These are phyloP conservation scores for Phyllosticta paracitricarpa DNA, from an alignment of 2,329 filamentous ascomycete genomes.

Conservation along the genomic window DNA sequence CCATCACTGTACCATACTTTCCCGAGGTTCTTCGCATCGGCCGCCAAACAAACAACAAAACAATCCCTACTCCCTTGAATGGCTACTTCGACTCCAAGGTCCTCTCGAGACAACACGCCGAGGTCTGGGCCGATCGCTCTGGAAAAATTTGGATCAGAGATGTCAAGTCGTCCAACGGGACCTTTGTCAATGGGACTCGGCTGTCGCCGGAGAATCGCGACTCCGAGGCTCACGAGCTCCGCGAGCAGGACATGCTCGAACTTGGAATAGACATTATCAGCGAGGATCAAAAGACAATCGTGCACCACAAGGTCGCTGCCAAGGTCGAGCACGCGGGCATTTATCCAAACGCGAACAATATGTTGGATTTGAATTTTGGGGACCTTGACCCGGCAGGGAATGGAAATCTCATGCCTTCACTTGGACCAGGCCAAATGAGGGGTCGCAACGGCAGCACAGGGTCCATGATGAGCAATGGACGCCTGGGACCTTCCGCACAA, in stretches of 20 bases:
- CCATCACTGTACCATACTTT: conserved; percentile 82
- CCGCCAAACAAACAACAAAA: conserved; percentile 94
- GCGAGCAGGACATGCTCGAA: conserved; percentile 84
- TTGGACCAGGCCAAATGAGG: conserved; percentile 52
- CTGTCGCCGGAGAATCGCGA: conserved; percentile 91
- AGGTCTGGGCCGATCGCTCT: conserved; percentile 77
- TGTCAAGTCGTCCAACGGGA: conserved; percentile 97
- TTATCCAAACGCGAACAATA: conserved; percentile 61
- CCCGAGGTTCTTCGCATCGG: conserved; percentile 95
- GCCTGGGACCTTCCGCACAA: conserved; percentile 46
- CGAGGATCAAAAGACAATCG: conserved; percentile 96
- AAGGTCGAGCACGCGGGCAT: conserved; percentile 94
- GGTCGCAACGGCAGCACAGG: conserved; percentile 48
- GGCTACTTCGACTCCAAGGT: conserved; percentile 99
- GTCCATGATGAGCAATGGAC: conserved; percentile 52
- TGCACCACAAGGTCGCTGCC: conserved; percentile 95
- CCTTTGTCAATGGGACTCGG: conserved; percentile 88
- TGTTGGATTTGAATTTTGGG: conserved; percentile 82
- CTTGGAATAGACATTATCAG: conserved; percentile 97
- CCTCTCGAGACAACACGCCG: conserved; percentile 87
- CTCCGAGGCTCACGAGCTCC: conserved; percentile 87
- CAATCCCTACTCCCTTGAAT: conserved; percentile 79
- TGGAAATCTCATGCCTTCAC: conserved; percentile 42
- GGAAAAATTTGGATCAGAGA: conserved; percentile 95
- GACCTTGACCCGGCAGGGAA: conserved; percentile 75